Evolutionary conservation across 2,329 filamentous ascomycete species (phyloP), one percentile per base, ranked within the genome.

Genomic region (Mariannaea elegans): DNA sequence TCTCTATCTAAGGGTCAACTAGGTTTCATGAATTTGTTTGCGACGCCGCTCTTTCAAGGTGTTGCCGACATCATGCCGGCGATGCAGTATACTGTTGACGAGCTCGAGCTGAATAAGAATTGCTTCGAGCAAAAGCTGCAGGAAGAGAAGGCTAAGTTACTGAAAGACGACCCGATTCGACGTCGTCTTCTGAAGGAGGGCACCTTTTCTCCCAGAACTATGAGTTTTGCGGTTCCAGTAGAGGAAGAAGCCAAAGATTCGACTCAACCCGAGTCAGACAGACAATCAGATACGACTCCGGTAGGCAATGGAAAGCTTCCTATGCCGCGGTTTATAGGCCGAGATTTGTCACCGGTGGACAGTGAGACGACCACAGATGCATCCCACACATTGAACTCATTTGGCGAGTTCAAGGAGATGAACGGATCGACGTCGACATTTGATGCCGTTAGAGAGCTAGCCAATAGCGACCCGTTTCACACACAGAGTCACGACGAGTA

Each of bases 1-100:
- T 94, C 94, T 55, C 83, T 97, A 52, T 91, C 88, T 64, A 93
- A 92, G 66, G 91, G 93, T 7, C 95, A 99, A 77, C 90, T 97
- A 54, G 90, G 92, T 21, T 99, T 99, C 78, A 97, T 98, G 92
- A 95, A 93, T 65, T 86, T 97, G 69, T 98, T 98, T 75, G 95
- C 94, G 14, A 87, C 94, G 47, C 95, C 95, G 1, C 84, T 99
- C 0, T 99, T 99, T 73, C 88, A 93, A 72, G 92, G 91, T 7
- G 90, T 98, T 7, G 88, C 92, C 27, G 91, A 96, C 68, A 86
- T 98, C 32, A 84, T 98, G 71, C 94, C 95, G 2, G 87, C 86
- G 19, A 92, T 98, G 87, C 81, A 83, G 49, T 97, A 96, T 75
- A 92, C 90, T 12, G 89, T 96, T 12, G 86, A 91, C 23, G 93